Percentiles rank a stretch among this genome's conserved stretches.
phyloP scores from a whole-genome alignment of 495 filamentous ascomycete species.

The Aspergillus saccharolyticus region DNA sequence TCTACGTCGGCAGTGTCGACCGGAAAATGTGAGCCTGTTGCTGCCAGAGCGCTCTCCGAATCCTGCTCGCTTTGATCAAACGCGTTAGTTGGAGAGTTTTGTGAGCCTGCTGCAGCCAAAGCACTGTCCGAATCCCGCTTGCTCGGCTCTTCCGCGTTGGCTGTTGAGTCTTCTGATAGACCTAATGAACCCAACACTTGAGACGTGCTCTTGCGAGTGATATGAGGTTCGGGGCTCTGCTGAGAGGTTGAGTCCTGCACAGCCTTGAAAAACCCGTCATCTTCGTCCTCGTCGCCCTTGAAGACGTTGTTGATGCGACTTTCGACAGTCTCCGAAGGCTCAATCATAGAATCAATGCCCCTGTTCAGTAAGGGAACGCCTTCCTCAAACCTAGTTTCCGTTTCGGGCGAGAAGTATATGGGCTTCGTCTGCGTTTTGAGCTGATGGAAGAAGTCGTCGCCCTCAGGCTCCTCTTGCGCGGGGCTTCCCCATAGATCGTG shows the following conservation, averaged over 20 bases:
- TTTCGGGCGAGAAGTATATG: conserved; percentile 40
- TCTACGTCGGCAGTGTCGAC: too few species aligned
- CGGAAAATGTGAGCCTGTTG: conserved; percentile 19
- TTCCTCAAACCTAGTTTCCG: conserved; percentile 46
- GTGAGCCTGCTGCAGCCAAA: neutral
- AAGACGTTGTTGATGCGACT: conserved; percentile 29
- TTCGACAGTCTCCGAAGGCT: conserved; percentile 13
- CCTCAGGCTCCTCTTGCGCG: conserved; percentile 29
- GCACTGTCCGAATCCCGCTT: conserved; percentile 26
- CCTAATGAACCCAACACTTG: conserved; percentile 36
- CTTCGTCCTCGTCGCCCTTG: conserved; percentile 33
- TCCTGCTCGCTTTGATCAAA: neutral
- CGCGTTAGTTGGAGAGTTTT: neutral
- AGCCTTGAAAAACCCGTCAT: conserved; percentile 36
- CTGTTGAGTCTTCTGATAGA: conserved; percentile 24
- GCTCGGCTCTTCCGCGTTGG: conserved; percentile 31
- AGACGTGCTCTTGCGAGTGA: conserved; percentile 41
- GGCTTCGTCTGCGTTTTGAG: conserved; percentile 45
- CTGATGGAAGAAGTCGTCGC: conserved; percentile 47
- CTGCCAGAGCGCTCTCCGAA: conserved; percentile 17
- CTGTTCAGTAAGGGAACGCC: conserved; percentile 41
- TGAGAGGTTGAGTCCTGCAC: conserved; percentile 12
- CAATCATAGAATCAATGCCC: conserved; percentile 17
- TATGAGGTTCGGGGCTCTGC: conserved; percentile 16
- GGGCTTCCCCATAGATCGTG: conserved; percentile 30